Percentiles rank a stretch among this genome's conserved stretches.
phyloP scores from a whole-genome alignment of 2,329 filamentous ascomycete genomes.

The Aureobasidium sp. region DNA sequence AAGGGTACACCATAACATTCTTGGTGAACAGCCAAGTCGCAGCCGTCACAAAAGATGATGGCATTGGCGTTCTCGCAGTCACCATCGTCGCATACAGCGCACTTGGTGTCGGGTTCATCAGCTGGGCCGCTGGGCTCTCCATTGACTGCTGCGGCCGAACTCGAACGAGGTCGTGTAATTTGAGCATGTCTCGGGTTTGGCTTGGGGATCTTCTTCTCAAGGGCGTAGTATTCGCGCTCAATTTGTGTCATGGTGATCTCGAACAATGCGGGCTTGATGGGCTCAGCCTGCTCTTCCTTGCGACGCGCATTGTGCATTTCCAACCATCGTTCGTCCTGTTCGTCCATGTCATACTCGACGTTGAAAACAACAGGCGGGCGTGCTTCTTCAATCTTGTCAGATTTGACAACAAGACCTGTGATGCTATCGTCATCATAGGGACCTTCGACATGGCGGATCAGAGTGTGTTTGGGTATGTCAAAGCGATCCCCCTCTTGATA shows the following conservation, averaged over 20 bases:
- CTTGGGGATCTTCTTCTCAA: constrained; percentile 91
- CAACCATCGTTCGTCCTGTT: constrained; percentile 96
- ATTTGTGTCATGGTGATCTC: constrained; percentile 99
- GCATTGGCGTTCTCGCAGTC: constrained; percentile 99
- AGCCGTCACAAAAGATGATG: constrained; percentile 97
- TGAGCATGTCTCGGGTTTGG: constrained; percentile 93
- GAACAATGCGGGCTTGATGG: constrained; percentile 86
- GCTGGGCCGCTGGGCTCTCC: constrained; percentile 72
- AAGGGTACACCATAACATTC: constrained; percentile 98
- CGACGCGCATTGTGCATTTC: constrained; percentile 72
- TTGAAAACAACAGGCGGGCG: constrained; percentile 53
- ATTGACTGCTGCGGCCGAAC: constrained; percentile 90
- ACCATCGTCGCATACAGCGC: constrained; percentile 96
- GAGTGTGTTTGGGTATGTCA: constrained; percentile 61
- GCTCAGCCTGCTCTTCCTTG: constrained; percentile 63
- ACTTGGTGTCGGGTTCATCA: constrained; percentile 95
- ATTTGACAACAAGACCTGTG: constrained; percentile 40
- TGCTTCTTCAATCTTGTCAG: constrained; percentile 46
- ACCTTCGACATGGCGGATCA: constrained; percentile 55
- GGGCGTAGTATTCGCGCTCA: constrained; percentile 93
- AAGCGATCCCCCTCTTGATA: constrained; percentile 94
- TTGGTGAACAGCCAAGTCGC: constrained; percentile 93
- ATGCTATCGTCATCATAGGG: constrained; percentile 56
- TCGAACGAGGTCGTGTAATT: constrained; percentile 84
- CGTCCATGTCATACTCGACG: constrained; percentile 99